These are phyloP conservation scores for Angophora floribunda DNA, from an alignment of 345 rosid genomes.

Conservation along the genomic window DNA sequence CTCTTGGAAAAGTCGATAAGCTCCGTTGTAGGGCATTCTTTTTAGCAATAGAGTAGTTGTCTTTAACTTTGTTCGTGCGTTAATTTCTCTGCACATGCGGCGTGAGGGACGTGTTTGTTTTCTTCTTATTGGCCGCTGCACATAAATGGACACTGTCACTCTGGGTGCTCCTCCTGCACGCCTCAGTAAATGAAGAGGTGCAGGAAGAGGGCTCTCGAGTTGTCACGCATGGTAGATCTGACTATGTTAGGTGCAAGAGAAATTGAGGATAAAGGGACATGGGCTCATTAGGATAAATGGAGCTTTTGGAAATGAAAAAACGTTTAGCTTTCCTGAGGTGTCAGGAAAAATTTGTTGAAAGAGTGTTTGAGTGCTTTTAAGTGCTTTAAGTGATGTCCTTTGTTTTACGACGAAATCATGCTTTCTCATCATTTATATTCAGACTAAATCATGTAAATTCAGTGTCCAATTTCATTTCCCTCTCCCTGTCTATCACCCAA, in stretches of 20 bases:
- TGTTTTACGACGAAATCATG: too few species aligned
- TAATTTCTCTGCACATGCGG: neutral
- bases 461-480: neutral
- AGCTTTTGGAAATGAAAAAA: neutral
- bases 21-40: neutral
- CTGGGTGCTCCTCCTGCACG: rapidly evolving
- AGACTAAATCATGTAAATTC: too few species aligned
- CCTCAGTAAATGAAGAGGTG: neutral
- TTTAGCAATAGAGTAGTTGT: neutral
- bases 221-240: neutral
- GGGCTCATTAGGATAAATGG: neutral
- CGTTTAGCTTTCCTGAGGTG: neutral
- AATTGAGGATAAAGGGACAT: neutral
- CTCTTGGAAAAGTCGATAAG: neutral
- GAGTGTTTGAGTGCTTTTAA: too few species aligned
- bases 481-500: rapidly evolving
- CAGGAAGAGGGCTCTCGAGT: neutral
- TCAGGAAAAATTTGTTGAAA: too few species aligned
- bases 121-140: neutral
- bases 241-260: neutral
- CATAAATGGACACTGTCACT: neutral
- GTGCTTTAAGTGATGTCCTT: too few species aligned
- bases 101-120: neutral
- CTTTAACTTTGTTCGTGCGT: neutral
- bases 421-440: too few species aligned